A percentile compares a stretch with the other conserved stretches of the same genome.
Conservation (phyloP, 2,329 filamentous ascomycete genomes). For the Phyllosticta citribraziliensis region DNA sequence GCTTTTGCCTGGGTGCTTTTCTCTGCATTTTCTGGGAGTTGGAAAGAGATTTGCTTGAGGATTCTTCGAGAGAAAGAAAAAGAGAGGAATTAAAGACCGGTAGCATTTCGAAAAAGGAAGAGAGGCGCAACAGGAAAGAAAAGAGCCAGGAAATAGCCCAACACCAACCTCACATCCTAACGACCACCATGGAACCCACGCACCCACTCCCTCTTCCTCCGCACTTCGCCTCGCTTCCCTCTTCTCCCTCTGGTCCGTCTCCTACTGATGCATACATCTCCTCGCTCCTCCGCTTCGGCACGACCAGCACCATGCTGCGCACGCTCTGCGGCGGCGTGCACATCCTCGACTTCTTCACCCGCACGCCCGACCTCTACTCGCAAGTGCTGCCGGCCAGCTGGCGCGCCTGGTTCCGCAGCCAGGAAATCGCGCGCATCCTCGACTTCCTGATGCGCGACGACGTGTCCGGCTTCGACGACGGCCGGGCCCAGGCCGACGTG, state of each 20-base stretch:
- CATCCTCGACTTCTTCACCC: conserved; percentile 91
- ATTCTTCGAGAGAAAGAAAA: neutral
- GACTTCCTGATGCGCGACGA: conserved; percentile 75
- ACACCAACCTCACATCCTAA: neutral
- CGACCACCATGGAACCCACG: conserved; percentile 37
- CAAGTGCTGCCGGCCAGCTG: conserved; percentile 68
- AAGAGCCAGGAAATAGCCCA: neutral
- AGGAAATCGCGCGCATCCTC: conserved; percentile 60
- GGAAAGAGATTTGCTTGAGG: neutral
- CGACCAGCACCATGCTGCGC: conserved; percentile 65
- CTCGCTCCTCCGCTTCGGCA: conserved; percentile 65
- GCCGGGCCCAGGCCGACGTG: neutral
- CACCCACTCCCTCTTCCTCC: conserved; percentile 57
- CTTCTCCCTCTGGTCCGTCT: conserved; percentile 16
- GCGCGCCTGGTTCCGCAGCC: conserved; percentile 59
- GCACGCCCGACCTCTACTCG: conserved; percentile 72
- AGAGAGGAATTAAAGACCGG: neutral
- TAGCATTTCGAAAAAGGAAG: neutral
- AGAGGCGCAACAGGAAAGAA: neutral
- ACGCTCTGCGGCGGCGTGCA: conserved; percentile 95
- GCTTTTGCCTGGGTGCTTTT: neutral
- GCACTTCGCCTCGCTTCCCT: conserved; percentile 54
- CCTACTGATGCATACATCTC: conserved; percentile 65
- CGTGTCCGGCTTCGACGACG: conserved; percentile 35
- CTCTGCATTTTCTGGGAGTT: neutral